Evolutionary conservation across 1,284 basidiomycete genomes (phyloP).

Genomic region (Baeospora myosura): DNA sequence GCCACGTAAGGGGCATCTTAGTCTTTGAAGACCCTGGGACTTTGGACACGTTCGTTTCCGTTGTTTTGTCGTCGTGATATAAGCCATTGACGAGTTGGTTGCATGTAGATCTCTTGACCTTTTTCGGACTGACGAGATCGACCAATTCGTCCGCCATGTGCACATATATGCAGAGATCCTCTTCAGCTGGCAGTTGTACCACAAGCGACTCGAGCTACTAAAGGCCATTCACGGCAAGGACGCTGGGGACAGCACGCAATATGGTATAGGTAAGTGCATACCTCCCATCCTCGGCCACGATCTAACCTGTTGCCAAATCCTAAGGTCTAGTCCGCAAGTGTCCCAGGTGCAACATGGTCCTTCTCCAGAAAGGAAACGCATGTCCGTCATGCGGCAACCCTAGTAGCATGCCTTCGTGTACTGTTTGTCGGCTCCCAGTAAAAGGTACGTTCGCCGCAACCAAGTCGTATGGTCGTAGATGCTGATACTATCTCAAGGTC

Average conservation of each 20-base stretch:
- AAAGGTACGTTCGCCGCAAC: conserved; percentile 45
- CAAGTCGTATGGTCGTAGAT: background rate
- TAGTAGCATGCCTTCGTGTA: conserved; percentile 47
- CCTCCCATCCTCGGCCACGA: background rate
- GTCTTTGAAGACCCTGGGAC: no score
- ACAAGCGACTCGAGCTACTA: conserved; percentile 63
- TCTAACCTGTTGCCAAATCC: conserved; percentile 1
- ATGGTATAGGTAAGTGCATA: conserved; percentile 31
- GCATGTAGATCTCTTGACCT: no score
- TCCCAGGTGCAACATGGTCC: conserved; percentile 26
- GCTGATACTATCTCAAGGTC: conserved; percentile 33
- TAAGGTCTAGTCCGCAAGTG: conserved; percentile 33
- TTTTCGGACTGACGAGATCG: no score
- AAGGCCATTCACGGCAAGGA: conserved; percentile 42
- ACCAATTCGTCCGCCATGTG: conserved; percentile 54
- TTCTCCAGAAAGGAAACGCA: conserved; percentile 25
- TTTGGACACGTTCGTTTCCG: no score
- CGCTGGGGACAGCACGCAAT: conserved; percentile 24
- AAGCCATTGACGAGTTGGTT: conserved; percentile 25
- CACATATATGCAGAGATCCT: conserved; percentile 69
- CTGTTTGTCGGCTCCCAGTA: conserved; percentile 72
- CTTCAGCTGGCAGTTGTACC: conserved; percentile 60
- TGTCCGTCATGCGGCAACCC: conserved; percentile 46
- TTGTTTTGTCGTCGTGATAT: conserved; percentile 4
- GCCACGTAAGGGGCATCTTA: no score